Evolutionary conservation across 805 yeast genomes (phyloP), one percentile per base, ranked within the genome.

Genomic region (Wickerhamomyces ciferrii): DNA sequence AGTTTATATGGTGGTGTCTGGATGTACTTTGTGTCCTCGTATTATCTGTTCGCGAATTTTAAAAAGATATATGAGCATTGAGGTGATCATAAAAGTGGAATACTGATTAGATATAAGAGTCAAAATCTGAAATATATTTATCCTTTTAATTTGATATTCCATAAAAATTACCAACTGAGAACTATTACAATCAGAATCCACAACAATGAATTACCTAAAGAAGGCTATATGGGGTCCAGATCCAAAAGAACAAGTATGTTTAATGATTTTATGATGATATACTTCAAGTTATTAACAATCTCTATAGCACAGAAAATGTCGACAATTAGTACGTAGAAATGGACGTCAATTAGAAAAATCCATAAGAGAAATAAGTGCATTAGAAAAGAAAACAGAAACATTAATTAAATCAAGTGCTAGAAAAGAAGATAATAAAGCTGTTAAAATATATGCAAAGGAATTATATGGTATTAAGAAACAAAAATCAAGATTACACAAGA

Each of bases 181-280:
- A 15, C n/a, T 29, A 29, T 32, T 15, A 3, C 3, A 10, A 17
- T 18, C 14, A 19, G 5, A 19, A 10, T 11, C 15, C 3, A 11
- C 6, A 18, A n/a, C 14, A 32, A 92, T 92, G 98, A 89, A 92
- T 61, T 84, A 74, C 62, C 64, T 92, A 31, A 91, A 88, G 68
- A 83, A 84, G 61, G 87, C 91, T 4, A 83, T 92, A 35, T 92
- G 95, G 85, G 99, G 99, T 0, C 97, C 98, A 0, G 97, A 91
- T 61, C 97, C 97, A 38, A 84, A 84, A 59, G 98, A 88, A 58
- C 96, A 85, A 58, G 83, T 75, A 64, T 43, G 78, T 70, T n/a
- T n/a, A 13, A 17, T 17, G 7, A 18, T 4, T 24, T n/a, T 43
- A 2, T 11, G 13, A 9, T 5, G 38, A 18, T 17, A 15, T 17